These are phyloP conservation scores for Paecilomyces dactylethromorphus DNA, from an alignment of 2,329 filamentous ascomycete genomes.

Conservation along the genomic window DNA sequence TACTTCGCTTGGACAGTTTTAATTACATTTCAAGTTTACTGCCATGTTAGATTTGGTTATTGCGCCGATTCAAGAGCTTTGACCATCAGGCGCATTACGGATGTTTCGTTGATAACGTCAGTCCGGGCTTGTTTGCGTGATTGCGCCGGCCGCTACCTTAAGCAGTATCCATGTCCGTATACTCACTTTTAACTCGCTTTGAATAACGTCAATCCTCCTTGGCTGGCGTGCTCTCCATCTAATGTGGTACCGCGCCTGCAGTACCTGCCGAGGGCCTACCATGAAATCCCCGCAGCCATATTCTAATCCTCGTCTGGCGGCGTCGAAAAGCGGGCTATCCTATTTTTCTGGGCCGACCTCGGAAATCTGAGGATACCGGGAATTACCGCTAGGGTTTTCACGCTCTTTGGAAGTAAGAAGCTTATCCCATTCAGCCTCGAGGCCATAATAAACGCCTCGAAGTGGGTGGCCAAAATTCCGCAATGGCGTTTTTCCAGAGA, in stretches of 20 bases:
- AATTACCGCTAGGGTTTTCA: not conserved
- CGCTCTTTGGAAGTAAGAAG: not conserved
- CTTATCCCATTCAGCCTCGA: not conserved
- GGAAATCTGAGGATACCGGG: not conserved
- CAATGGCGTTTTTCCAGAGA: not conserved
- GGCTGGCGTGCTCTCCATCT: slow-evolving; percentile 13
- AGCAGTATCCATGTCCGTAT: not conserved
- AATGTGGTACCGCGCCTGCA: not conserved
- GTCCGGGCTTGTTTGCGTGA: slow-evolving; percentile 17
- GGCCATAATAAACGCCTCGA: not conserved
- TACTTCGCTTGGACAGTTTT: too few species aligned
- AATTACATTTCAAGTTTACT: not conserved
- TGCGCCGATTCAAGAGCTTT: not conserved
- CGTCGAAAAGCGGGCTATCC: not conserved
- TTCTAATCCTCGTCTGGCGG: not conserved
- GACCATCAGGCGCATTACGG: not conserved
- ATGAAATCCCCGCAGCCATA: not conserved
- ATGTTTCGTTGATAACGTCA: slow-evolving; percentile 15
- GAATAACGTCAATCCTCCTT: slow-evolving; percentile 13
- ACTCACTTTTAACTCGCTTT: not conserved
- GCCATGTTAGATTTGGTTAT: not conserved
- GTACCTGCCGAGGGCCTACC: not conserved
- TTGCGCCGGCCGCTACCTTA: slow-evolving; percentile 2
- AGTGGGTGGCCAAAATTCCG: not conserved
- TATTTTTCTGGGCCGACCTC: not conserved